These are phyloP conservation scores for Boeremia lycopersici DNA, from an alignment of 2,329 filamentous ascomycete genomes.

Conservation along the genomic window DNA sequence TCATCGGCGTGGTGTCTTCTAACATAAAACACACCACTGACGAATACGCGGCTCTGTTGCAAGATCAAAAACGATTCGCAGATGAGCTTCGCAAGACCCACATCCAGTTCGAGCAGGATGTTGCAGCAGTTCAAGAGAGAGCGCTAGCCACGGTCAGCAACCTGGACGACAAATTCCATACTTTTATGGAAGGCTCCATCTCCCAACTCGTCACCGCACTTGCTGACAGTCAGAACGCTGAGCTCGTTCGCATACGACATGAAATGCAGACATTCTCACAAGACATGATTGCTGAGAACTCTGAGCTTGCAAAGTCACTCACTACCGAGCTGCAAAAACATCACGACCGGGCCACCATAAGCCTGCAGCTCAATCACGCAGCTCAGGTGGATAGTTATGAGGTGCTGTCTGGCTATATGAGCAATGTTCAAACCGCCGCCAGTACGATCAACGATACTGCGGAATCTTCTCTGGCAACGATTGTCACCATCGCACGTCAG, in stretches of 20 bases:
- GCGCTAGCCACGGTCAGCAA: conserved; percentile 24
- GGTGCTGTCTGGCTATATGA: conserved; percentile 21
- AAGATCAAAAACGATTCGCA: conserved; percentile 31
- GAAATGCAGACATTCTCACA: conserved; percentile 29
- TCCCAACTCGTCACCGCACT: conserved; percentile 25
- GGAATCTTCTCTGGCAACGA: conserved; percentile 19
- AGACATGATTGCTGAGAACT: conserved; percentile 26
- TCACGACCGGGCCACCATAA: conserved; percentile 21
- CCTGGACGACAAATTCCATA: conserved; percentile 27
- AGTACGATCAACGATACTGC: conserved; percentile 19
- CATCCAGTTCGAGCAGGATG: conserved; percentile 21
- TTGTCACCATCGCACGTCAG: conserved; percentile 25
- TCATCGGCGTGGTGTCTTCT: conserved; percentile 30
- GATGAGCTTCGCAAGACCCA: conserved; percentile 31
- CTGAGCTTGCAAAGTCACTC: conserved; percentile 21
- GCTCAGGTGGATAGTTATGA: conserved; percentile 27
- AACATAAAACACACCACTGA: conserved; percentile 29
- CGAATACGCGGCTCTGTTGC: conserved; percentile 31
- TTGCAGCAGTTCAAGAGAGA: conserved; percentile 27
- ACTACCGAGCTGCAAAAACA: conserved; percentile 23
- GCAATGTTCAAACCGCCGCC: conserved; percentile 15
- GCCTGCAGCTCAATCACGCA: conserved; percentile 23
- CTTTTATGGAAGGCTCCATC: conserved; percentile 28
- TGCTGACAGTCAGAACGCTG: conserved; percentile 22
- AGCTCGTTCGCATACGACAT: conserved; percentile 21